Percentiles rank a stretch among this genome's conserved stretches.
phyloP scores from a whole-genome alignment of 805 yeast species.

The Wickerhamiella cacticola region DNA sequence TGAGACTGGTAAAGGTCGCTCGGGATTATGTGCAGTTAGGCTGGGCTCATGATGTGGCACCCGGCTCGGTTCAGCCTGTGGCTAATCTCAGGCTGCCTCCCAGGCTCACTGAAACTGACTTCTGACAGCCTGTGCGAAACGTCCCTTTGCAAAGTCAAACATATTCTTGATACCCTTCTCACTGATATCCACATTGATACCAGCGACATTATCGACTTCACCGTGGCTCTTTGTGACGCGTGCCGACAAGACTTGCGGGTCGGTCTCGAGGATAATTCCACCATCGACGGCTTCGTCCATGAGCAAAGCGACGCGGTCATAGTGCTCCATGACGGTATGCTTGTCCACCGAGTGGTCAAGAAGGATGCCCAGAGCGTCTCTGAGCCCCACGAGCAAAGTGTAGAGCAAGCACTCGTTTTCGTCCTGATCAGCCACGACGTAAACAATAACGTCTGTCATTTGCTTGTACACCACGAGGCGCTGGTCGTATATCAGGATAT shows the following conservation, averaged over 20 bases:
- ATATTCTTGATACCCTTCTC: conserved; percentile 55
- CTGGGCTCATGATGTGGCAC: too few relatives aligned
- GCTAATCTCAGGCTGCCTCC: too few relatives aligned
- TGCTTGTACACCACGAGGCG: conserved; percentile 75
- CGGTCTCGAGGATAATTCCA: conserved; percentile 84
- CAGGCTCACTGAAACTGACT: conserved; percentile 28
- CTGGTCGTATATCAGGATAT: conserved; percentile 66
- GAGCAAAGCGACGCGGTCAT: conserved; percentile 74
- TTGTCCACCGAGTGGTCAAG: conserved; percentile 61
- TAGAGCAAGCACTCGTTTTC: conserved; percentile 79
- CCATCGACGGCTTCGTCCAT: conserved; percentile 90
- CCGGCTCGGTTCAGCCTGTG: too few relatives aligned
- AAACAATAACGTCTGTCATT: conserved; percentile 58
- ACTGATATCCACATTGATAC: conserved; percentile 30
- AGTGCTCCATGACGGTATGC: conserved; percentile 63
- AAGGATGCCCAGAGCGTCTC: conserved; percentile 69
- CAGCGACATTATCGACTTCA: conserved; percentile 53
- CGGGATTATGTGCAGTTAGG: too few relatives aligned
- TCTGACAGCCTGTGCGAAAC: conserved; percentile 42
- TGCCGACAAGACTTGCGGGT: conserved; percentile 72
- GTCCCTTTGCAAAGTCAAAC: conserved; percentile 76
- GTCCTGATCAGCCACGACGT: conserved; percentile 58
- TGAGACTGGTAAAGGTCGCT: too few relatives aligned
- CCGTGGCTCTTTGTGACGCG: conserved; percentile 65
- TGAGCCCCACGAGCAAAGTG: conserved; percentile 62